These are phyloP conservation scores for Flaveria sonorensis DNA, from an alignment of 129 eudicot genomes.

Conservation along the genomic window DNA sequence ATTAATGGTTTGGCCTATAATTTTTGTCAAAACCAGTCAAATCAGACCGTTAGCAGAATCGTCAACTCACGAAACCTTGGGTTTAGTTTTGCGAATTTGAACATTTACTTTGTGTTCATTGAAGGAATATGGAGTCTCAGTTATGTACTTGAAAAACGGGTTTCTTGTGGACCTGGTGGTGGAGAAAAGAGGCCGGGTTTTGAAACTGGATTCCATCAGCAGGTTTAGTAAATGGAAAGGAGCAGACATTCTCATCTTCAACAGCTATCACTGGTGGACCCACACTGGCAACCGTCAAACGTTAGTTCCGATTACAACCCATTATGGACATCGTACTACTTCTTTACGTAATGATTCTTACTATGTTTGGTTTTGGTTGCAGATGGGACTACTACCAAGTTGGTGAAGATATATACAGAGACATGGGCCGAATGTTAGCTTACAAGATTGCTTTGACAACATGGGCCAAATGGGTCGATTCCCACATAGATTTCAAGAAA, in stretches of 20 bases:
- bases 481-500: conserved; percentile 51
- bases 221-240: conserved; percentile 57
- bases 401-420: conserved; percentile 55
- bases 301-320: conserved; percentile 33
- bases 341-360: background rate
- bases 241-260: conserved; percentile 70
- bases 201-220: conserved; percentile 66
- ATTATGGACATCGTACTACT: background rate
- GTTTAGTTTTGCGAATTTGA: background rate
- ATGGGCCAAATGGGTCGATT: conserved; percentile 87
- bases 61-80: background rate
- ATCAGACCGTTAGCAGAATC: background rate
- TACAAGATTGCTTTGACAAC: conserved; percentile 74
- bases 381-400: conserved; percentile 88
- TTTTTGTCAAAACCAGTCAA: too few species aligned
- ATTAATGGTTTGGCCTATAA: background rate
- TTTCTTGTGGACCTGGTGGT: conserved; percentile 67
- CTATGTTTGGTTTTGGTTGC: conserved; percentile 27
- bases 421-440: conserved; percentile 80
- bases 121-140: conserved; percentile 62
- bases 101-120: background rate
- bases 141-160: conserved; percentile 65
- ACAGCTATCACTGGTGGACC: conserved; percentile 92
- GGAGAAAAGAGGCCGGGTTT: conserved; percentile 47
- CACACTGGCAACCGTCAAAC: conserved; percentile 54